Evolutionary conservation across 176 grass and related monocot species (phyloP), one percentile per base, ranked within the genome.

Genomic region (Oryza glumipatula): DNA sequence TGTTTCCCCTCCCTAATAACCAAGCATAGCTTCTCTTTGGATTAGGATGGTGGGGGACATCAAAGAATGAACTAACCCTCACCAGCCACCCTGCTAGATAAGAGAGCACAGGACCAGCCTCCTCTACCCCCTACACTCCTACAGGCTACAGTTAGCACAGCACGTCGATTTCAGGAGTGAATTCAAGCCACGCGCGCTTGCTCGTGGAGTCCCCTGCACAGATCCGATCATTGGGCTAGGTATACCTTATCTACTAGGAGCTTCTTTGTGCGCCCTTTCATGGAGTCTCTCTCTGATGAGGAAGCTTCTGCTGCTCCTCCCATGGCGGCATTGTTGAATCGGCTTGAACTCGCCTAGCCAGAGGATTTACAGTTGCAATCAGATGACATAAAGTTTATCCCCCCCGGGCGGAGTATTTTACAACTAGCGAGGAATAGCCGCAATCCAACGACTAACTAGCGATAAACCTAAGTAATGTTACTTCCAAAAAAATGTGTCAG

Each of bases 31-130:
- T 32, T 73, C 56, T 11, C 75, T 74, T 84, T 84, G 75, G 44
- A 77, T 74, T 68, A 78, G 5, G 80, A 79, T 73, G 86, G 32
- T 83, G 80, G 80, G 17, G 45, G 22, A 83, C 80, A 84, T 35
- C 60, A 16, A 16, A 65, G 56, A 73, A 49, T 76, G 69, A 74
- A 44, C 56, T 51, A 17, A 30, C 68, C 43, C 30, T 71, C 69
- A 33, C 38, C 19, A 66, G 5, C 36, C 35, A 30, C 22, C 39
- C 39, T 54, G 32, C 47, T 45, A 64, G 52, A 71, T 70, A 82
- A 48, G 79, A 68, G 64, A 82, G 24, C 9, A 67, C 19, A 70
- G 79, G 17, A 26, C 65, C 48, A 61, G 32, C 21, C 33, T 56
- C 36, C 19, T 2, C 52, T 35, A 6, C 49, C 14, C 3, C 3